Evolutionary conservation across 495 filamentous ascomycete species (phyloP).

Genomic region (Apiosordaria backusii): DNA sequence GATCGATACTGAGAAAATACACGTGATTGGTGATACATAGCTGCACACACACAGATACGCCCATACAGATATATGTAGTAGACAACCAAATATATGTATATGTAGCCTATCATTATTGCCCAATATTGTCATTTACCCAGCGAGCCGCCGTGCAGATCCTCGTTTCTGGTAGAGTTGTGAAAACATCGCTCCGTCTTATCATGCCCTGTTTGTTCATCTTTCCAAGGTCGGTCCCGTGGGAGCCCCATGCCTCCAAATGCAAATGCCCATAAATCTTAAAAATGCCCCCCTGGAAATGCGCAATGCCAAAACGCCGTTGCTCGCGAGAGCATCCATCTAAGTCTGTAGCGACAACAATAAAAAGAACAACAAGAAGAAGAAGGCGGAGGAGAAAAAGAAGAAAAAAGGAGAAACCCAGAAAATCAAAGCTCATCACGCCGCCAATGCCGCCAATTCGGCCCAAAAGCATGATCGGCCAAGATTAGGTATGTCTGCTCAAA

Average conservation of each 20-base stretch:
- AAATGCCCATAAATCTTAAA: background rate
- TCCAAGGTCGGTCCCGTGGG: background rate
- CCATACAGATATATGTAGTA: background rate
- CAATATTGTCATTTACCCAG: background rate
- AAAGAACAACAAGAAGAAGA: background rate
- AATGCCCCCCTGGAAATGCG: background rate
- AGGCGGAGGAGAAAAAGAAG: background rate
- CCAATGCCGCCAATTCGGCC: background rate
- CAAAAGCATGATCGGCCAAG: background rate
- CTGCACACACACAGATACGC: background rate
- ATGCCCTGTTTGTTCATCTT: background rate
- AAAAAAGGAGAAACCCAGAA: background rate
- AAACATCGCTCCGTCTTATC: background rate
- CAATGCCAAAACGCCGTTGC: slow-evolving; percentile 6
- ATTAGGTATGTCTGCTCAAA: background rate
- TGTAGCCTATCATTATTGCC: background rate
- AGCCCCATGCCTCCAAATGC: background rate
- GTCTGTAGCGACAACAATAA: background rate
- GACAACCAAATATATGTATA: background rate
- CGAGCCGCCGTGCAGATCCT: background rate
- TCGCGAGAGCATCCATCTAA: slow-evolving; percentile 2
- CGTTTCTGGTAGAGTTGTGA: background rate
- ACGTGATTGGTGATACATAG: background rate
- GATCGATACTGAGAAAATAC: background rate
- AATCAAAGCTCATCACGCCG: background rate